Percentiles rank a stretch among this genome's conserved stretches.
These are phyloP conservation scores for Dittrichia graveolens DNA, from an alignment of 129 eudicot genomes.

Conservation along the genomic window DNA sequence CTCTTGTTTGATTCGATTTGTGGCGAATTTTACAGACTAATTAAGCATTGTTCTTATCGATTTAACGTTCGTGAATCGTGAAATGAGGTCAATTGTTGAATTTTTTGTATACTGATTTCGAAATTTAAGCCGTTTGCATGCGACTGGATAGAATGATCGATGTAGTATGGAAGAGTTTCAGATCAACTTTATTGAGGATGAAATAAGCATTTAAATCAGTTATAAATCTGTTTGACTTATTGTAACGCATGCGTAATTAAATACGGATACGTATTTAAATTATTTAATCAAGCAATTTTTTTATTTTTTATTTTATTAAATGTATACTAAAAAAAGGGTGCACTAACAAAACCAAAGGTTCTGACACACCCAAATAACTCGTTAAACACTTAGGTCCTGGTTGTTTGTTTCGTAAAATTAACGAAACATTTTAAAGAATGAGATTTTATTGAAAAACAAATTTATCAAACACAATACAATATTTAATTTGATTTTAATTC, in stretches of 20 bases:
- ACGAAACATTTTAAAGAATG: no score
- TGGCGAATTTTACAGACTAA: not conserved
- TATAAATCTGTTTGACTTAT: not conserved
- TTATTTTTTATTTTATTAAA: not conserved
- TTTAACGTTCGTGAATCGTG: not conserved
- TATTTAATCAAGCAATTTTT: not conserved
- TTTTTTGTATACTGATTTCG: not conserved
- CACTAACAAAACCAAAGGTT: no score
- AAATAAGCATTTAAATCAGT: not conserved
- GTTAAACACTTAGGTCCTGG: no score
- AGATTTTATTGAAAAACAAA: no score
- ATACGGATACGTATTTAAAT: not conserved
- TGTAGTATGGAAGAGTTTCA: not conserved
- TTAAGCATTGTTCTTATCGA: not conserved
- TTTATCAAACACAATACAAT: no score
- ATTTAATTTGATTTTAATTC: no score
- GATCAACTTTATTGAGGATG: not conserved
- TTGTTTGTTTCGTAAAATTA: no score
- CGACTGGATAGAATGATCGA: not conserved
- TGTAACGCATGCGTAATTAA: not conserved
- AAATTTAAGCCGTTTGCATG: not conserved
- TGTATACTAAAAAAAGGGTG: not conserved
- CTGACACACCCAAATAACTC: no score
- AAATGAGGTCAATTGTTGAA: not conserved
- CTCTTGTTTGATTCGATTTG: not conserved